These are phyloP conservation scores for Ophiostoma tasmaniense DNA, from an alignment of 2,329 filamentous ascomycete genomes.

Conservation along the genomic window DNA sequence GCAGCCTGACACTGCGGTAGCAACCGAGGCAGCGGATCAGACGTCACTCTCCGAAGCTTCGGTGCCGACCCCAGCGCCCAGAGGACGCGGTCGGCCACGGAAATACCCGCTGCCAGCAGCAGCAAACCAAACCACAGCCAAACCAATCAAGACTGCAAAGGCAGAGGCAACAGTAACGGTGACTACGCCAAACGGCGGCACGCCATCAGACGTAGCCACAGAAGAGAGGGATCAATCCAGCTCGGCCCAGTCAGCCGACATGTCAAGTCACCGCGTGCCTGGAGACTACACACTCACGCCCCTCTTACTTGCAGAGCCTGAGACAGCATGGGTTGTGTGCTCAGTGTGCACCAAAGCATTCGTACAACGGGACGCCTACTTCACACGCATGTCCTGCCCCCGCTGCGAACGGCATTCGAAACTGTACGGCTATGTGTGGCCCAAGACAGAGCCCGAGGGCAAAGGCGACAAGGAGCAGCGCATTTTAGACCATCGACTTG, in stretches of 20 bases:
- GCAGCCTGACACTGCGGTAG: neutral
- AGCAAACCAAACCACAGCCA: neutral
- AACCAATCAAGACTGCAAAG: neutral
- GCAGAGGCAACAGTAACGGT: neutral
- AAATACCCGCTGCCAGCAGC: neutral
- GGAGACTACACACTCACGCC: constrained; percentile 80
- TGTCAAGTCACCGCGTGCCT: constrained; percentile 40
- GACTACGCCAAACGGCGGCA: neutral
- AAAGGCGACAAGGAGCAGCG: constrained; percentile 62
- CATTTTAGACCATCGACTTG: constrained; percentile 73
- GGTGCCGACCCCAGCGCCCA: neutral
- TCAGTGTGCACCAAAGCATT: constrained; percentile 75
- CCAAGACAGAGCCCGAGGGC: constrained; percentile 80
- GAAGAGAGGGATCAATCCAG: neutral
- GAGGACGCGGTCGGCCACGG: constrained; percentile 7
- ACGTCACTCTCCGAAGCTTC: neutral
- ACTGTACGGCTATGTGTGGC: constrained; percentile 91
- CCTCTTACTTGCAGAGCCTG: constrained; percentile 63
- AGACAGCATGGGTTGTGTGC: constrained; percentile 81
- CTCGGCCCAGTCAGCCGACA: neutral
- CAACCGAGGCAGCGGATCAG: neutral
- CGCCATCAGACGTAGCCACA: neutral
- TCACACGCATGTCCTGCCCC: constrained; percentile 76
- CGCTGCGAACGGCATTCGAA: constrained; percentile 93
- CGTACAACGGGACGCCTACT: constrained; percentile 81